phyloP scores from a whole-genome alignment of 345 rosid species.

The Populus deltoides region DNA sequence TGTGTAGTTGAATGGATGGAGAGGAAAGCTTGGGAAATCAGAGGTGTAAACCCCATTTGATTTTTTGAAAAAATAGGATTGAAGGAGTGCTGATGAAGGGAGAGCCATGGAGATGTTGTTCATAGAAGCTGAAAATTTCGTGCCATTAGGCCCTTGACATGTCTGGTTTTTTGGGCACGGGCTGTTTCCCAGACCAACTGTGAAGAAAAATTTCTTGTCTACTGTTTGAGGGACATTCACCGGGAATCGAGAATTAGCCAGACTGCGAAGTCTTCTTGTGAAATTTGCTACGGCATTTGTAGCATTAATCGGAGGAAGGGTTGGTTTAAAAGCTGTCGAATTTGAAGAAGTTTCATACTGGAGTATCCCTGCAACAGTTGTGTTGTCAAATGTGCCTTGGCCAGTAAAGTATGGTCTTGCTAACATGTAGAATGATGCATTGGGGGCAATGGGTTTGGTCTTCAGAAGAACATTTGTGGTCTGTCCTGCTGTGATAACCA shows the following conservation, averaged over 20 bases:
- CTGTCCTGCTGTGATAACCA: conserved; percentile 63
- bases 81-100: conserved; percentile 55
- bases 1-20: conserved; percentile 59
- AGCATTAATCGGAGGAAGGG: conserved; percentile 56
- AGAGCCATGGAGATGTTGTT: conserved; percentile 61
- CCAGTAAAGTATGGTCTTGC: conserved; percentile 74
- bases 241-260: conserved; percentile 50
- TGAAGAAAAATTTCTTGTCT: conserved; percentile 47
- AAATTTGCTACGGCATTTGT: conserved; percentile 49
- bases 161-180: conserved; percentile 68
- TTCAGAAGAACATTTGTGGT: conserved; percentile 67
- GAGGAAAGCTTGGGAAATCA: conserved; percentile 56
- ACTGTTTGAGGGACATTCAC: conserved; percentile 55
- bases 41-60: conserved; percentile 50
- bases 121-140: conserved; percentile 59
- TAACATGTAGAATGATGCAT: conserved; percentile 54
- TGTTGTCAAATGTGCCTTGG: conserved; percentile 58
- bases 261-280: conserved; percentile 45
- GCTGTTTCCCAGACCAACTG: conserved; percentile 57
- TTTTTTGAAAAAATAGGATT: conserved; percentile 44
- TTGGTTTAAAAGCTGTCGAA: conserved; percentile 34
- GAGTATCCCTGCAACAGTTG: conserved; percentile 65
- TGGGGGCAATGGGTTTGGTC: conserved; percentile 50
- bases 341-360: conserved; percentile 37
- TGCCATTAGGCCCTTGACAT: conserved; percentile 72